A percentile compares a stretch with the other conserved stretches of the same genome.
Evolutionary conservation across 2,329 filamentous ascomycete genomes (phyloP).

Genomic region (Endoconidiophora polonica): DNA sequence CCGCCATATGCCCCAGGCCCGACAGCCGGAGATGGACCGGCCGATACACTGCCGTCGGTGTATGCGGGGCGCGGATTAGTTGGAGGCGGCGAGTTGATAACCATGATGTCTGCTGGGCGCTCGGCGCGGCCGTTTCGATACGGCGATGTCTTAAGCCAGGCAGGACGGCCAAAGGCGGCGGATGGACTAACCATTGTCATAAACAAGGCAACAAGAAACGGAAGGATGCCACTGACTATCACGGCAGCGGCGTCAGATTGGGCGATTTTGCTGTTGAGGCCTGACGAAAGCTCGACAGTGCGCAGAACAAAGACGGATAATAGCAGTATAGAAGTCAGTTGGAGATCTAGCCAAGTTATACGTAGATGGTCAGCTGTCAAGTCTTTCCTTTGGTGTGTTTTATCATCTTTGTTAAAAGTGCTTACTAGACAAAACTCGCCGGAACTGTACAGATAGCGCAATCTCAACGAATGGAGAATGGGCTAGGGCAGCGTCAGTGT

Average conservation of each 20-base stretch:
- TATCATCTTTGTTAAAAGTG: background rate
- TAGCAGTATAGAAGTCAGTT: slow-evolving; percentile 23
- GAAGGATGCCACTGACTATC: slow-evolving; percentile 25
- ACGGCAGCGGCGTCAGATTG: slow-evolving; percentile 24
- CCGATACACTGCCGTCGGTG: background rate
- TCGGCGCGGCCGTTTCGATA: slow-evolving; percentile 6
- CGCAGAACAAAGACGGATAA: slow-evolving; percentile 26
- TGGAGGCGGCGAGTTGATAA: background rate
- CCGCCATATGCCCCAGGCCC: too few relatives aligned
- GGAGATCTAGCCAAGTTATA: slow-evolving; percentile 19
- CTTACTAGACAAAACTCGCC: slow-evolving; percentile 29
- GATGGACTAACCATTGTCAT: slow-evolving; percentile 24
- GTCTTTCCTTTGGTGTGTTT: too few relatives aligned
- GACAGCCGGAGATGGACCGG: too few relatives aligned
- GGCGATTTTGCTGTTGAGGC: slow-evolving; percentile 21
- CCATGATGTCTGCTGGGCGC: slow-evolving; percentile 7
- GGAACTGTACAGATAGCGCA: slow-evolving; percentile 28
- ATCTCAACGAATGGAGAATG: slow-evolving; percentile 24
- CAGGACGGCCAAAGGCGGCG: slow-evolving; percentile 23
- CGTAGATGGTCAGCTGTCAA: background rate
- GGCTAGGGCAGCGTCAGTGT: slow-evolving; percentile 20
- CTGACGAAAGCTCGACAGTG: slow-evolving; percentile 24
- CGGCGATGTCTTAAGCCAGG: slow-evolving; percentile 24
- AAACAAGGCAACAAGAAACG: slow-evolving; percentile 22
- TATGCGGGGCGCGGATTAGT: background rate